A percentile compares a stretch with the other conserved stretches of the same genome.
These are phyloP conservation scores for Styphnolobium japonicum DNA, from an alignment of 306 rosid species.

Conservation along the genomic window DNA sequence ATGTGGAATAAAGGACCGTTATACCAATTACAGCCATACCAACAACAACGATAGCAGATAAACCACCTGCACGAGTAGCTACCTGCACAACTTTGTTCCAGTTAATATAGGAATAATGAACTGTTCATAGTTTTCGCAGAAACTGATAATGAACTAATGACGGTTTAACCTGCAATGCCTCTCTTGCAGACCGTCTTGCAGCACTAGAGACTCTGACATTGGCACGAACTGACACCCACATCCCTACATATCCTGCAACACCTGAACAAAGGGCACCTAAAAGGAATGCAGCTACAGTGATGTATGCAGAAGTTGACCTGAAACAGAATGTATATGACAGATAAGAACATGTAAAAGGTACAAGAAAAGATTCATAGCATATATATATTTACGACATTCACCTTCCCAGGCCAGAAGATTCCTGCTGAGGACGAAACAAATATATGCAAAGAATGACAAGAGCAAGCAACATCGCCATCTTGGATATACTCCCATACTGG, in stretches of 20 bases:
- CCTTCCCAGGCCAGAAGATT: slow-evolving; percentile 93
- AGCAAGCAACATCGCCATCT: slow-evolving; percentile 94
- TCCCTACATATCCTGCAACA: slow-evolving; percentile 95
- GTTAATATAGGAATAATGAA: slow-evolving; percentile 34
- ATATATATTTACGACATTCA: slow-evolving; percentile 36
- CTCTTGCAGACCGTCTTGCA: slow-evolving; percentile 97
- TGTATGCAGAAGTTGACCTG: slow-evolving; percentile 86
- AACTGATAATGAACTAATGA: slow-evolving; percentile 26
- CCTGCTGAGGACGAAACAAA: slow-evolving; percentile 95
- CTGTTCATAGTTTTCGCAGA: slow-evolving; percentile 7
- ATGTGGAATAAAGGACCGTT: slow-evolving; percentile 86
- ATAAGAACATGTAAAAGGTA: slow-evolving; percentile 17
- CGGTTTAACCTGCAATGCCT: slow-evolving; percentile 88
- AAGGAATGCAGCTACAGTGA: slow-evolving; percentile 94
- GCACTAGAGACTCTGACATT: slow-evolving; percentile 98
- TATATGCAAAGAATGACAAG: slow-evolving; percentile 80
- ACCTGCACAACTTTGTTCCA: slow-evolving; percentile 59
- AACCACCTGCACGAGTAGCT: slow-evolving; percentile 99
- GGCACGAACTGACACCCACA: slow-evolving; percentile 99
- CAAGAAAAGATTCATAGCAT: slow-evolving; percentile 1
- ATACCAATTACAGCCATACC: slow-evolving; percentile 99
- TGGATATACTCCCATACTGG: slow-evolving; percentile 94
- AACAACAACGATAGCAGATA: slow-evolving; percentile 90
- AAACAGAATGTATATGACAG: slow-evolving; percentile 38
- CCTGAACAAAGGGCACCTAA: slow-evolving; percentile 97